Evolutionary conservation across 352 stramenopile genomes (phyloP), one percentile per base, ranked within the genome.

Genomic region (Plasmopara viticola): DNA sequence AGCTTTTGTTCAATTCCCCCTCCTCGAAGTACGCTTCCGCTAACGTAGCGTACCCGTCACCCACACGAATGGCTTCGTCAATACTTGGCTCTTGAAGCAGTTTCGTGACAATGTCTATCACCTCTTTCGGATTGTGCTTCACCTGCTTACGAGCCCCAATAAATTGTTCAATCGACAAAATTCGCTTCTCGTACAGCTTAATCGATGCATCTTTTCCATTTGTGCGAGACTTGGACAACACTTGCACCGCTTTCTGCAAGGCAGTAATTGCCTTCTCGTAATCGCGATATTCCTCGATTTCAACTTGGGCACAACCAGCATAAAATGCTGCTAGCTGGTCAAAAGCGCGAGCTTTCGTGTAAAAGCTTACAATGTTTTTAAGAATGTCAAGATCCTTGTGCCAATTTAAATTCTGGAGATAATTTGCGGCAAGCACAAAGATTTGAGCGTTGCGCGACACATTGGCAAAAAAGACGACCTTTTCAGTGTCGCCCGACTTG

Each of bases 381-480:
- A 97, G 81, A 37, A 97, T 77, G 20, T 97, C 83, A 12, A 64
- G 38, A 43, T 97, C 84, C 42, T 87, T 88, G 44, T 85, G 83
- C 92, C 92, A 98, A 67, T 98, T 78, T 39, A 98, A 71, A 60
- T 89, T 97, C 61, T 98, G 92, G 34, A 98, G 59, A 56, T 98
- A 98, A 60, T 98, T 98, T 9, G 89, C 94, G 0, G 90, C 94
- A 12, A 98, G 74, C 14, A 97, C 74, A 68, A 97, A 98, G 45
- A 98, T 97, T 52, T 98, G 93, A 41, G 80, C 82, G 64, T 93
- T 94, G 41, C 91, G 74, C 9, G 78, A 95, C 7, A 97, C 78
- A 50, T 90, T 96, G 34, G 94, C 90, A 55, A 97, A 98, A 64
- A 96, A 96, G 31, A 98, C 86, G n/a, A 93, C 74, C 44, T 95